Evolutionary conservation across 768 basidiomycete species (phyloP).

Genomic region (Boletus vinaceobasis): DNA sequence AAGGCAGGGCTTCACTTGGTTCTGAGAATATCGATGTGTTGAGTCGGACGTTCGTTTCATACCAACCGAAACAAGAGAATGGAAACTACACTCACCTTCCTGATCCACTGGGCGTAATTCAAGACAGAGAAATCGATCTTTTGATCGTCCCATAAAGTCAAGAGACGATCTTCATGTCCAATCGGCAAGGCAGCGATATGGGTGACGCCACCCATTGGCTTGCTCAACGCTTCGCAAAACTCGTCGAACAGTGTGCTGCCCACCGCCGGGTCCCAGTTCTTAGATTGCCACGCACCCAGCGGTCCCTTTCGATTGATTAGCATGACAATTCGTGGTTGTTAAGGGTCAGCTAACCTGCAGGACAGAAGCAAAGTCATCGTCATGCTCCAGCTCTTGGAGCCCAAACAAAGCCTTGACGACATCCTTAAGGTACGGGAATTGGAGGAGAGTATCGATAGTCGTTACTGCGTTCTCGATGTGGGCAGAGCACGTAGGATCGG

Average conservation of each 20-base stretch:
- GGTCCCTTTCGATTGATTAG: constrained; percentile 42
- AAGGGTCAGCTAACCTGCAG: constrained; percentile 45
- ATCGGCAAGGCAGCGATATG: constrained; percentile 41
- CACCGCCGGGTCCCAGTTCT: constrained; percentile 81
- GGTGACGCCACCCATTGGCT: constrained; percentile 35
- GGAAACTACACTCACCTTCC: constrained; percentile 42
- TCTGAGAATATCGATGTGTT: constrained; percentile 31
- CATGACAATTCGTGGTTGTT: constrained; percentile 15
- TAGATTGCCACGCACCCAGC: constrained; percentile 74
- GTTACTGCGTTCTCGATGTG: constrained; percentile 56
- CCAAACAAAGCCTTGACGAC: constrained; percentile 77
- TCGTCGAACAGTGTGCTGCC: constrained; percentile 60
- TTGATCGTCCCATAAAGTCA: constrained; percentile 44
- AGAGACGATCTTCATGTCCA: constrained; percentile 46
- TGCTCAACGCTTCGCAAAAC: constrained; percentile 60
- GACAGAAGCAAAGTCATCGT: constrained; percentile 75
- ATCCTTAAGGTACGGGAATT: constrained; percentile 41
- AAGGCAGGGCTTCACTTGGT: constrained; percentile 58
- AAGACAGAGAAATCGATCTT: constrained; percentile 56
- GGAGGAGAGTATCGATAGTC: constrained; percentile 61
- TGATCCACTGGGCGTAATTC: constrained; percentile 79
- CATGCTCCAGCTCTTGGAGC: constrained; percentile 58
- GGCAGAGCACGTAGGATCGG: constrained; percentile 57
- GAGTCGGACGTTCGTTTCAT: not conserved
- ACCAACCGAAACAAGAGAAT: not conserved